These are phyloP conservation scores for Eutrema salsugineum DNA, from an alignment of 441 rosid genomes.

Conservation along the genomic window DNA sequence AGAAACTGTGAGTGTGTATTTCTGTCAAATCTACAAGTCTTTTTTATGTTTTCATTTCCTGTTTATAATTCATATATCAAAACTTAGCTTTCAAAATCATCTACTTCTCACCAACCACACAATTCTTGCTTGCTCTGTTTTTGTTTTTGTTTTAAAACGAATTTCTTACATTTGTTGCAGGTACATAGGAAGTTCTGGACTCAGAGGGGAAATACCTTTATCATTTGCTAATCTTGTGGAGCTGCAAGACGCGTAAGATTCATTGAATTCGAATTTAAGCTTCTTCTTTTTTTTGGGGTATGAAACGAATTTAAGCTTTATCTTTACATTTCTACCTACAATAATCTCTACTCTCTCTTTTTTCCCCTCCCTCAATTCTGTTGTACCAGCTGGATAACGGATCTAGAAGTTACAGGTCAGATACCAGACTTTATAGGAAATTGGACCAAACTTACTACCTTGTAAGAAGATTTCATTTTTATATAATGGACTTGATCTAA, in stretches of 20 bases:
- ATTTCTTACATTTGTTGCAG: slow-evolving; percentile 17
- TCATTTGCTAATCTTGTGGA: slow-evolving; percentile 42
- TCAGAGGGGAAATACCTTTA: slow-evolving; percentile 48
- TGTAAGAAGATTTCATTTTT: slow-evolving; percentile 38
- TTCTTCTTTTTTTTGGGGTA: too few relatives aligned
- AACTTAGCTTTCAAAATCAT: background rate
- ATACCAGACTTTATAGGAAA: slow-evolving; percentile 72
- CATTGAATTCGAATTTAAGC: background rate
- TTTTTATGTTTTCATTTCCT: background rate
- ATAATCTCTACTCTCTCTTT: too few relatives aligned
- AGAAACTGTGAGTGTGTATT: slow-evolving; percentile 44
- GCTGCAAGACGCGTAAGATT: slow-evolving; percentile 39
- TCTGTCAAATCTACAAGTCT: background rate
- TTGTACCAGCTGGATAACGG: slow-evolving; percentile 58
- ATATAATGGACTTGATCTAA: background rate
- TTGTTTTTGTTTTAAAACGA: background rate
- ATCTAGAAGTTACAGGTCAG: slow-evolving; percentile 51
- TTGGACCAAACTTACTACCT: slow-evolving; percentile 45
- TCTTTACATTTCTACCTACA: too few relatives aligned
- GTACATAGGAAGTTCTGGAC: slow-evolving; percentile 46
- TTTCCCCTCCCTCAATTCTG: background rate
- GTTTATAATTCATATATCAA: background rate
- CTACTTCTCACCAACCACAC: background rate
- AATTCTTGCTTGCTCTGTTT: background rate
- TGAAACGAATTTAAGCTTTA: too few relatives aligned